Evolutionary conservation across 1,284 basidiomycete species (phyloP), one percentile per base, ranked within the genome.

Genomic region (Garcileccinum viscosum): DNA sequence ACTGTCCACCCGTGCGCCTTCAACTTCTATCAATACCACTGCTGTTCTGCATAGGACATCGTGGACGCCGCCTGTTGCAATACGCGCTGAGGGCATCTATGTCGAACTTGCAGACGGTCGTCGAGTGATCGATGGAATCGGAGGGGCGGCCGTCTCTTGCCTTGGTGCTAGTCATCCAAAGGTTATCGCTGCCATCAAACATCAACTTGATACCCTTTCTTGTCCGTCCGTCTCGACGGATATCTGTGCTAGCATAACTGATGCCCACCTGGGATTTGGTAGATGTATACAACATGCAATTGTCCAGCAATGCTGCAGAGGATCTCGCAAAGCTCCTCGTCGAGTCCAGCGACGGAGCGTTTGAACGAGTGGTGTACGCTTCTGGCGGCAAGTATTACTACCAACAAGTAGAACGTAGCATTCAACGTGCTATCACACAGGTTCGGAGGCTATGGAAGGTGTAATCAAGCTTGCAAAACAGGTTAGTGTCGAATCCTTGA

Each of bases 231-330:
- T 56, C 19, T 76, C 47, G 84, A 80, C 50, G 30, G n/a, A 53
- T 60, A 64, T 65, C 35, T 42, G 37, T 67, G 63, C 32, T 33
- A 35, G 65, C 62, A 56, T 65, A 56, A 66, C 70, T 70, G 50
- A 69, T 58, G 8, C 42, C 12, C 59, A 11, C n/a, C 35, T 22
- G 37, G 17, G n/a, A 15, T 32, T 22, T 24, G 35, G 40, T 68
- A 94, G 93, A 94, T 86, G 90, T 93, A 15, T 95, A 94, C 76
- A 94, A 90, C 72, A 90, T 93, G 86, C 92, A 94, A 75, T 79
- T 95, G 32, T 91, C 90, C 12, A 94, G 89, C 71, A 83, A 89
- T 68, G 91, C 93, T 63, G 93, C 94, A 8, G 94, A 95, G 75
- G 87, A 90, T 68, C 85, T 95, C 32, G 93, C 93, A 1, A 84